These are phyloP conservation scores for Theobroma cacao DNA, from an alignment of 345 rosid species.

Conservation along the genomic window DNA sequence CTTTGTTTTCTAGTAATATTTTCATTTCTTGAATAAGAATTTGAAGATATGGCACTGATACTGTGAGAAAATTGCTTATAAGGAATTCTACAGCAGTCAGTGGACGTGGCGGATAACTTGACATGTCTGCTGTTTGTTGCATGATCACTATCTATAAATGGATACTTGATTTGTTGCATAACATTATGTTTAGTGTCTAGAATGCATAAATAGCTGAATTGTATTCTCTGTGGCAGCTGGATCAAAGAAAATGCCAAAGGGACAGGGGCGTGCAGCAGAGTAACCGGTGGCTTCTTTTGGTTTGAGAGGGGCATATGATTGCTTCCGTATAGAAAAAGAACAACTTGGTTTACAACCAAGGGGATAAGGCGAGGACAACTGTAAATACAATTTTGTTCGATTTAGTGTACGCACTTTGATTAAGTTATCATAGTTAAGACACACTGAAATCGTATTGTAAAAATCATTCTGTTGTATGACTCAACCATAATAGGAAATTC, in stretches of 20 bases:
- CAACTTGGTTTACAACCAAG: background rate
- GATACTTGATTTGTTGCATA: background rate
- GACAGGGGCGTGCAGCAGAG: slow-evolving; percentile 35
- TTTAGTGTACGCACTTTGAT: background rate
- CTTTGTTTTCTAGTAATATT: background rate
- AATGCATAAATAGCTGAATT: slow-evolving; percentile 1
- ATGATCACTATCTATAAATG: background rate
- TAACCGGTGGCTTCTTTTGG: background rate
- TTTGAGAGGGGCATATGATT: background rate
- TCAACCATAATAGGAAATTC: background rate
- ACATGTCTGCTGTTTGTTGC: background rate
- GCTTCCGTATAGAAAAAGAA: background rate
- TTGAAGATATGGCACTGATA: too few species aligned
- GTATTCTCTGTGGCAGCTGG: slow-evolving; percentile 44
- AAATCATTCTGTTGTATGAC: background rate
- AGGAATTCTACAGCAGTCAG: background rate
- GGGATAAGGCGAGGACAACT: too few species aligned
- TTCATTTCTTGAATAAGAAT: background rate
- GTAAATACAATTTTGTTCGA: slow-evolving; percentile 8
- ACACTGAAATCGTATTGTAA: background rate
- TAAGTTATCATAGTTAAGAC: background rate
- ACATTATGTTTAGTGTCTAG: background rate
- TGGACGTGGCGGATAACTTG: background rate
- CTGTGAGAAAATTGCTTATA: too few species aligned
- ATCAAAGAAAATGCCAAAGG: slow-evolving; percentile 86